These are phyloP conservation scores for Oxyria digyna DNA, from an alignment of 148 eudicot genomes.

Conservation along the genomic window DNA sequence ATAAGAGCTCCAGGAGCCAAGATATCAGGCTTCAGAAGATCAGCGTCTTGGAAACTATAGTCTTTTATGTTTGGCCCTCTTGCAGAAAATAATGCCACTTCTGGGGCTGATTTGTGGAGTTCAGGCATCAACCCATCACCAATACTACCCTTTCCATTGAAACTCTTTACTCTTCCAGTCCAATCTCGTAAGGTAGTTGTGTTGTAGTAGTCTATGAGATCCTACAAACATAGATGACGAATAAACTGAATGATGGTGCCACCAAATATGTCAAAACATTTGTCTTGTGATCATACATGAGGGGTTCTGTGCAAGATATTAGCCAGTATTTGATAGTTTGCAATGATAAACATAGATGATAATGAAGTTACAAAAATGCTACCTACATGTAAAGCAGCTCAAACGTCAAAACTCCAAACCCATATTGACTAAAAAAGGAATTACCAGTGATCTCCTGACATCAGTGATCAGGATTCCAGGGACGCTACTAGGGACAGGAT, in stretches of 20 bases:
- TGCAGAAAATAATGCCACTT: constrained; percentile 88
- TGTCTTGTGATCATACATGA: background rate
- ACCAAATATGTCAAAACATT: background rate
- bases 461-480: constrained; percentile 92
- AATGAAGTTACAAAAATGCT: background rate
- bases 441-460: constrained; percentile 60
- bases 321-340: background rate
- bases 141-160: constrained; percentile 63
- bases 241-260: background rate
- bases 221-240: constrained; percentile 23
- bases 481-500: constrained; percentile 81
- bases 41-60: constrained; percentile 83
- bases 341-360: background rate
- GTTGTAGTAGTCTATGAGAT: constrained; percentile 83
- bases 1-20: constrained; percentile 95
- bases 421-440: background rate
- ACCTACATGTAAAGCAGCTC: background rate
- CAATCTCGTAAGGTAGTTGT: constrained; percentile 76
- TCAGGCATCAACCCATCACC: constrained; percentile 64
- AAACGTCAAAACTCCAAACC: background rate
- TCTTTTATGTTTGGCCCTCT: constrained; percentile 93
- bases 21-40: constrained; percentile 96
- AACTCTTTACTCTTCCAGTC: constrained; percentile 90
- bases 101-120: constrained; percentile 86
- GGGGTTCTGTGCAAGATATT: background rate